Conservation (phyloP, 768 basidiomycete species). For the Tulasnella sp. region DNA sequence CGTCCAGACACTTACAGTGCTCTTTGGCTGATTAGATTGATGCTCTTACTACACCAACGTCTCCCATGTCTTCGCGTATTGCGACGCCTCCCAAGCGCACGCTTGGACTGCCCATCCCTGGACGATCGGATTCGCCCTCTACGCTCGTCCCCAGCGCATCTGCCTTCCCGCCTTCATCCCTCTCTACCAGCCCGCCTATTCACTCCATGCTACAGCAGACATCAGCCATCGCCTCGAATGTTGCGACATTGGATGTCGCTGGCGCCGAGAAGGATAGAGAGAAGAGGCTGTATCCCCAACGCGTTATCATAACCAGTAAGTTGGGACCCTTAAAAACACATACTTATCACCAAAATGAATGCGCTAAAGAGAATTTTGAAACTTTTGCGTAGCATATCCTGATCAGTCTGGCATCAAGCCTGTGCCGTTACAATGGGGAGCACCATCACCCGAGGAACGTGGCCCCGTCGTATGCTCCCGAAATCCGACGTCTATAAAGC, state of each 20-base stretch:
- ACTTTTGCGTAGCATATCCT: conserved; percentile 53
- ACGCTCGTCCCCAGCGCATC: conserved; percentile 14
- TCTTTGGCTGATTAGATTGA: conserved; percentile 40
- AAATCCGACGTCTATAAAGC: conserved; percentile 70
- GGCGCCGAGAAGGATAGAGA: conserved; percentile 44
- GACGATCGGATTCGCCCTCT: conserved; percentile 2
- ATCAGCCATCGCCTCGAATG: conserved; percentile 1
- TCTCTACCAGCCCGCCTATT: conserved; percentile 14
- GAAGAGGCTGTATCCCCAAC: conserved; percentile 64
- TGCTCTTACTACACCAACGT: conserved; percentile 27
- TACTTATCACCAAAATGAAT: background rate
- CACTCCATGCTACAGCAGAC: background rate
- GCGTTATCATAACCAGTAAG: conserved; percentile 77
- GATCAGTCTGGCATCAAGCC: conserved; percentile 84
- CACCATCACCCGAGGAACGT: conserved; percentile 45
- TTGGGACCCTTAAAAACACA: conserved; percentile 17
- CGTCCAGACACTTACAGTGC: background rate
- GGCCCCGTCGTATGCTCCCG: conserved; percentile 88
- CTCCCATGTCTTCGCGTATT: conserved; percentile 12
- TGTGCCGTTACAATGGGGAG: conserved; percentile 73
- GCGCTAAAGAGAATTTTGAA: background rate
- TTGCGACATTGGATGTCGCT: background rate
- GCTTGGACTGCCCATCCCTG: background rate
- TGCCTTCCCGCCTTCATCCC: background rate
- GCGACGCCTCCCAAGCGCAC: conserved; percentile 28